Evolutionary conservation across 2,329 filamentous ascomycete species (phyloP), one percentile per base, ranked within the genome.

Genomic region (Curvularia eragrostidis): DNA sequence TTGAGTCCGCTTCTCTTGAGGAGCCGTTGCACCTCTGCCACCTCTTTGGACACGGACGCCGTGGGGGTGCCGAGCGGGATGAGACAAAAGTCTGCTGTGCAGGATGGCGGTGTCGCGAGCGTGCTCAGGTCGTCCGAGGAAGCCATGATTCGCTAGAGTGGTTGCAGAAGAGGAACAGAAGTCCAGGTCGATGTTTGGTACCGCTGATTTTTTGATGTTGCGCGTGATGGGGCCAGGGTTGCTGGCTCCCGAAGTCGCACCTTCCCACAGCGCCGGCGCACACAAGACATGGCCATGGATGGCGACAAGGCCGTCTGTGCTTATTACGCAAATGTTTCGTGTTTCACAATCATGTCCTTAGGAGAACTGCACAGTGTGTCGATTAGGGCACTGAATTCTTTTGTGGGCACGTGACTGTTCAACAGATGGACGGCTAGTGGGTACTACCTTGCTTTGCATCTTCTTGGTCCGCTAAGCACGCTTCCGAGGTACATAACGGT

Each of bases 1-100:
- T 87, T 88, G 62, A 98, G 77, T 1, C 92, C 92, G 67, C 90
- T 95, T 52, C 86, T 87, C 77, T 90, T 87, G 69, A 99, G 84
- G 34, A 98, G 83, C 56, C 89, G 87, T 80, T 98, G 94, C 36
- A 98, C 92, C 62, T 90, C 88, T 32, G 94, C 94, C 28, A 99
- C 88, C 75, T 98, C 91, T 53, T 78, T 76, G 6, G 79, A 81
- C n/a, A 83, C 81, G 7, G 78, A 81, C 2, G 81, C 80, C 1
- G 79, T 80, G 3, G 80, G 78, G 10, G 81, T 83, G 57, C 81
- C 81, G 47, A 98, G 89, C 1, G 93, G 93, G 60, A 97, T 89
- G 65, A 97, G 83, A 77, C 93, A 97, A 76, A 97, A 97, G 79
- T 97, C 93, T 56, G 90, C 93, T 53, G 89, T 91, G 78, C 91